Evolutionary conservation across 352 stramenopile genomes (phyloP), one percentile per base, ranked within the genome.

Genomic region (Globisporangium mamillatum): DNA sequence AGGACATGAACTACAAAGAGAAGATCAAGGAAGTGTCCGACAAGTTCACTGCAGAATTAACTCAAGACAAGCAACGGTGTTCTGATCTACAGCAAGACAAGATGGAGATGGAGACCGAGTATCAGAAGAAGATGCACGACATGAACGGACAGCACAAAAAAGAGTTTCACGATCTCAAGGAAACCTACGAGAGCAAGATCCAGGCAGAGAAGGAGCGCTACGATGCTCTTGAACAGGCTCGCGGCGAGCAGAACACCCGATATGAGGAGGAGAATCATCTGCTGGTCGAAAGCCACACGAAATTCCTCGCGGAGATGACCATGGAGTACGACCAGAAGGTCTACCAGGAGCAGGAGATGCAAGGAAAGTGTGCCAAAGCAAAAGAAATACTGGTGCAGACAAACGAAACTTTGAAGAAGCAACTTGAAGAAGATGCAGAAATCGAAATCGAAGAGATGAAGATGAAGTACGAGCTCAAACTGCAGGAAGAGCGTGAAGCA

Each of bases 1-100:
- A 98, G 63, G 94, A 98, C 68, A 97, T 98, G 79, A 97, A 97
- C 73, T 98, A 98, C 78, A 92, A 90, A 60, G 95, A 98, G 68
- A 98, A 98, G 66, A 97, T 98, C 58, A 98, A 98, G 72, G 95
- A 98, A 67, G 82, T 97, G 2, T 97, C 89, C 1, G 90, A 98
- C 71, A 97, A 97, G 71, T 98, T 97, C 69, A 94, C 84, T 1
- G 86, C 95, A 22, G 94, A 98, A 64, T 74, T 98, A 32, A 95
- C 96, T n/a, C 89, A 97, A 68, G 93, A 98, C 73, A 87, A 92
- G 54, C 93, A 97, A 63, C 89, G 92, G 24, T 98, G 93, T 70
- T 73, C 93, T 16, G 87, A 98, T 38, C 70, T 98, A 46, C 80
- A 91, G 64, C 88, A 92, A 44, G 91, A 97, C 73, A 98, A 98